phyloP scores from a whole-genome alignment of 441 rosid species.

The Populus tomentosa region DNA sequence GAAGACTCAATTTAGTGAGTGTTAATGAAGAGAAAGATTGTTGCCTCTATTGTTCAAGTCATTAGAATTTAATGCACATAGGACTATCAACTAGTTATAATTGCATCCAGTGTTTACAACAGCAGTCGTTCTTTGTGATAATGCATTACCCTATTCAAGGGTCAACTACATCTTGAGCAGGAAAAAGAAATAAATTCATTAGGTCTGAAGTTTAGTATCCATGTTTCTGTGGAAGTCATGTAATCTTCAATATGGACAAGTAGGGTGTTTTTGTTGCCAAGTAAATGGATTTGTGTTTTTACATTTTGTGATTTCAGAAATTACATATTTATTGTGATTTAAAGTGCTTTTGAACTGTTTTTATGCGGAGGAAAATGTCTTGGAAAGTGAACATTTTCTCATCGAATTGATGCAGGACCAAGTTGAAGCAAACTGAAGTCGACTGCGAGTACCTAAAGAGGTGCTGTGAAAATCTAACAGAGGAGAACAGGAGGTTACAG shows the following conservation, averaged over 20 bases:
- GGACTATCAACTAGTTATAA: not conserved
- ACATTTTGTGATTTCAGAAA: not conserved
- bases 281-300: not conserved
- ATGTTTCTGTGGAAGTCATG: not conserved
- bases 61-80: not conserved
- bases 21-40: not conserved
- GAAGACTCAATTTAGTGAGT: not conserved
- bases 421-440: slow-evolving; percentile 92
- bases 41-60: not conserved
- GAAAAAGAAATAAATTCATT: not conserved
- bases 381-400: not conserved
- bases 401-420: slow-evolving; percentile 47
- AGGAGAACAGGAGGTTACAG: slow-evolving; percentile 78
- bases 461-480: slow-evolving; percentile 81
- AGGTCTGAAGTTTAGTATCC: not conserved
- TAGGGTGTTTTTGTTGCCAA: not conserved
- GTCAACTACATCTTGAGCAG: not conserved
- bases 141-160: not conserved
- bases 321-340: not conserved
- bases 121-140: not conserved
- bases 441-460: slow-evolving; percentile 79
- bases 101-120: not conserved
- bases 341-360: not conserved
- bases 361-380: not conserved
- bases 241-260: not conserved